A percentile compares a stretch with the other conserved stretches of the same genome.
These are phyloP conservation scores for Neonectria ditissima DNA, from an alignment of 2,329 filamentous ascomycete genomes.

Conservation along the genomic window DNA sequence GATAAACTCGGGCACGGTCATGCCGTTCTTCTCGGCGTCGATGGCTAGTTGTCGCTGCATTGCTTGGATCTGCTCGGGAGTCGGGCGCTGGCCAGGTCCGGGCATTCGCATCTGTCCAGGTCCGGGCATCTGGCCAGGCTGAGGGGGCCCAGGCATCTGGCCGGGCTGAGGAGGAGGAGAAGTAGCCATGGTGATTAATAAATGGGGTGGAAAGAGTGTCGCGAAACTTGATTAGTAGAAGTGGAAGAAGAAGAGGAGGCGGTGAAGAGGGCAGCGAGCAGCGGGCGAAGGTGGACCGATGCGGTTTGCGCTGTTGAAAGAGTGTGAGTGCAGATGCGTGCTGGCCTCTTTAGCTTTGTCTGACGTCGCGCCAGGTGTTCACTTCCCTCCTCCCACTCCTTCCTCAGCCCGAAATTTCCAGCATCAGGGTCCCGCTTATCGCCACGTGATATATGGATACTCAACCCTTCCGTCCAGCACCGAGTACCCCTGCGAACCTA, in stretches of 20 bases:
- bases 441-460: slow-evolving; percentile 35
- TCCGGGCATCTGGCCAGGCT: slow-evolving; percentile 39
- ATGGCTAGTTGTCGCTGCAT: slow-evolving; percentile 86
- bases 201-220: slow-evolving; percentile 27
- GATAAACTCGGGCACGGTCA: slow-evolving; percentile 88
- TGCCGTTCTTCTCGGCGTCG: slow-evolving; percentile 86
- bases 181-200: slow-evolving; percentile 43
- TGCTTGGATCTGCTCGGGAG: slow-evolving; percentile 84
- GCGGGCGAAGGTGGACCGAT: slow-evolving; percentile 21
- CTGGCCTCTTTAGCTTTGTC: slow-evolving; percentile 29
- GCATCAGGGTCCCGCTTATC: slow-evolving; percentile 41
- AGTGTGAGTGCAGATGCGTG: slow-evolving; percentile 35
- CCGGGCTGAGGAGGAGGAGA: slow-evolving; percentile 46
- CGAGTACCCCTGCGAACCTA: neutral
- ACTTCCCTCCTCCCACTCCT: slow-evolving; percentile 41
- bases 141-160: slow-evolving; percentile 44
- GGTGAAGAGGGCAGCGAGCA: slow-evolving; percentile 9
- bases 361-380: slow-evolving; percentile 48
- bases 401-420: slow-evolving; percentile 30
- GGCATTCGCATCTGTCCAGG: slow-evolving; percentile 49
- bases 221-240: slow-evolving; percentile 30
- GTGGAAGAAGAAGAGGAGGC: slow-evolving; percentile 20
- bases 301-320: slow-evolving; percentile 30
- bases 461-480: neutral
- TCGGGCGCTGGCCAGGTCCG: slow-evolving; percentile 65